Evolutionary conservation across 257 asterid species (phyloP).

Genomic region (Coffea canephora): DNA sequence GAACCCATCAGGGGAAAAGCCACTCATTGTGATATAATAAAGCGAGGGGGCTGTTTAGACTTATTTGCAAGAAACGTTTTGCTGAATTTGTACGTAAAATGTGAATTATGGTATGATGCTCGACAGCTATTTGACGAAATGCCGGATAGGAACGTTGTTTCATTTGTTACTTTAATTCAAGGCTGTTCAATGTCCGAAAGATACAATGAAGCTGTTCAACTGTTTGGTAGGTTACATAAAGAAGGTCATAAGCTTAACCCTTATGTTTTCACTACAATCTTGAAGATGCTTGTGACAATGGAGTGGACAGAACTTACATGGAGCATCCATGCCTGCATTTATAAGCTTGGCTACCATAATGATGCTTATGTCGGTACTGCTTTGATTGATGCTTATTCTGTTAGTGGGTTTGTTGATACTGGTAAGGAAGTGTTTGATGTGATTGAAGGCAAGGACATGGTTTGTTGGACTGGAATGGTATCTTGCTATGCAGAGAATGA

Average conservation of each 20-base stretch:
- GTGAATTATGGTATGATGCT: slow-evolving; percentile 32
- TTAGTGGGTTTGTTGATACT: slow-evolving; percentile 47
- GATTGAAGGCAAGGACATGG: slow-evolving; percentile 66
- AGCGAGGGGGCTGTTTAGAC: slow-evolving; percentile 43
- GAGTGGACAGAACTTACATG: slow-evolving; percentile 28
- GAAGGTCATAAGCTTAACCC: slow-evolving; percentile 50
- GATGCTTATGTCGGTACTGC: slow-evolving; percentile 73
- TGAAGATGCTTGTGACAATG: slow-evolving; percentile 42
- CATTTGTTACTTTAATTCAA: slow-evolving; percentile 48
- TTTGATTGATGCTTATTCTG: slow-evolving; percentile 70
- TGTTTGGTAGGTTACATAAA: slow-evolving; percentile 35
- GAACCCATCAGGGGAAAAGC: slow-evolving; percentile 19
- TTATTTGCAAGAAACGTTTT: slow-evolving; percentile 65
- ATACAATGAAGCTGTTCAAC: slow-evolving; percentile 25
- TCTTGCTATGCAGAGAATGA: slow-evolving; percentile 76
- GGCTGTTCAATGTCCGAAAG: slow-evolving; percentile 20
- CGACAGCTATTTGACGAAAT: slow-evolving; percentile 37
- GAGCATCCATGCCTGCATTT: slow-evolving; percentile 31
- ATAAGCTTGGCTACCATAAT: slow-evolving; percentile 29
- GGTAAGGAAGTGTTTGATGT: slow-evolving; percentile 64
- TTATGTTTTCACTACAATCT: slow-evolving; percentile 38
- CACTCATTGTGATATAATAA: slow-evolving; percentile 29
- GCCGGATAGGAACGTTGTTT: slow-evolving; percentile 35
- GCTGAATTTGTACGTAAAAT: slow-evolving; percentile 41
- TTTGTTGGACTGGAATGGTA: slow-evolving; percentile 87